phyloP scores from a whole-genome alignment of 768 basidiomycete species.

The Porphyrellus cyaneotinctus region DNA sequence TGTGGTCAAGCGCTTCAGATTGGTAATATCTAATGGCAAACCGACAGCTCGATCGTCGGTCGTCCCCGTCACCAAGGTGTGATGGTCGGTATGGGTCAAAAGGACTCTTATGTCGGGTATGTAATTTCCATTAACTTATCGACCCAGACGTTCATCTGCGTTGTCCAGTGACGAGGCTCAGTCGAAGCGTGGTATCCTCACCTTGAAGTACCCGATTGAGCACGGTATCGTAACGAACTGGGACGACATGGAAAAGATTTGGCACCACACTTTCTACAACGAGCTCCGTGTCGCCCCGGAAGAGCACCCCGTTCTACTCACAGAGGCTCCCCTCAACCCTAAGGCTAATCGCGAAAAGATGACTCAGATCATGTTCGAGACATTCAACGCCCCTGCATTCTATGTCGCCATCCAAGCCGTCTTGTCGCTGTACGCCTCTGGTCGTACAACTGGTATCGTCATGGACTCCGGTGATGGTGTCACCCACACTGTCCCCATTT shows the following conservation, averaged over 20 bases:
- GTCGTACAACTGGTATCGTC: constrained; percentile 93
- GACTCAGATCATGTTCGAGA: constrained; percentile 81
- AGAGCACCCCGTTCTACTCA: constrained; percentile 69
- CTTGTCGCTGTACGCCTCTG: constrained; percentile 82
- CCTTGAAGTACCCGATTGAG: constrained; percentile 90
- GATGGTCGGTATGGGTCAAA: constrained; percentile 97
- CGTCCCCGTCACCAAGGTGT: constrained; percentile 93
- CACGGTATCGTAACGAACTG: constrained; percentile 97
- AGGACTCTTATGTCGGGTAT: constrained; percentile 94
- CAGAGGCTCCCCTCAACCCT: constrained; percentile 71
- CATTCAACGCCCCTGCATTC: constrained; percentile 72
- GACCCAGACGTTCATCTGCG: constrained; percentile 12
- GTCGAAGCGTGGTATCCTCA: constrained; percentile 92
- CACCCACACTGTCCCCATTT: constrained; percentile 93
- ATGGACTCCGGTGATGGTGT: constrained; percentile 97
- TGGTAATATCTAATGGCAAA: constrained; percentile 10
- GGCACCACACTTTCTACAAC: constrained; percentile 95
- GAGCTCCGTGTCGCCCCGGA: constrained; percentile 75
- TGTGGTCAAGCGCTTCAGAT: constrained; percentile 32
- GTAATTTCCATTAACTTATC: constrained; percentile 2
- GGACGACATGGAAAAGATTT: constrained; percentile 99
- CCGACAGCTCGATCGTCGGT: constrained; percentile 80
- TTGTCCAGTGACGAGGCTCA: constrained; percentile 77
- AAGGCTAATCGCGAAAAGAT: constrained; percentile 72
- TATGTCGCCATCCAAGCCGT: constrained; percentile 75